These are phyloP conservation scores for Ganoderma meredithae DNA, from an alignment of 1,284 basidiomycete species.

Conservation along the genomic window DNA sequence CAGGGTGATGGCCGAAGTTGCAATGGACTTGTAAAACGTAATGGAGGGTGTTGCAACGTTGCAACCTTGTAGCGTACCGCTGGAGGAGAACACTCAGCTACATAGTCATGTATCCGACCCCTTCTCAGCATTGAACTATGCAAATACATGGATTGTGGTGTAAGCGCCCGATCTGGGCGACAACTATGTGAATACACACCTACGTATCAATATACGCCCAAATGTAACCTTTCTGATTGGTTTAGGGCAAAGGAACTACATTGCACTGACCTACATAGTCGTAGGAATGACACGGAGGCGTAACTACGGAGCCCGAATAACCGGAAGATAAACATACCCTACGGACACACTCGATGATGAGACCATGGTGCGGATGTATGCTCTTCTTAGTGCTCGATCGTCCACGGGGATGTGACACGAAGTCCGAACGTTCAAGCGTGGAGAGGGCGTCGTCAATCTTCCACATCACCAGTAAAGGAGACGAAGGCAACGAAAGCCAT, in stretches of 20 bases:
- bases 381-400: constrained; percentile 43
- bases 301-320: neutral
- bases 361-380: constrained; percentile 22
- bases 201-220: too few relatives aligned
- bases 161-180: too few relatives aligned
- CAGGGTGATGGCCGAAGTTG: too few relatives aligned
- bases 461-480: constrained; percentile 44
- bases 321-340: neutral
- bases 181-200: too few relatives aligned
- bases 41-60: too few relatives aligned
- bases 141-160: too few relatives aligned
- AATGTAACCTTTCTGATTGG: too few relatives aligned
- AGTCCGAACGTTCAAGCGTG: constrained; percentile 41
- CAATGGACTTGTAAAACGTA: too few relatives aligned
- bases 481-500: constrained; percentile 42
- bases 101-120: too few relatives aligned
- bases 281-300: neutral
- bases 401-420: constrained; percentile 28
- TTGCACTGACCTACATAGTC: neutral
- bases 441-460: constrained; percentile 40
- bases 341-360: neutral
- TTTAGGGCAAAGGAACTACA: neutral
- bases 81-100: too few relatives aligned
- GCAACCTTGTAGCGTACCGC: too few relatives aligned
- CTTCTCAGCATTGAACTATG: too few relatives aligned